These are phyloP conservation scores for Gigaspora rosea DNA, from an alignment of 192 early-diverging fungal species.

Conservation along the genomic window DNA sequence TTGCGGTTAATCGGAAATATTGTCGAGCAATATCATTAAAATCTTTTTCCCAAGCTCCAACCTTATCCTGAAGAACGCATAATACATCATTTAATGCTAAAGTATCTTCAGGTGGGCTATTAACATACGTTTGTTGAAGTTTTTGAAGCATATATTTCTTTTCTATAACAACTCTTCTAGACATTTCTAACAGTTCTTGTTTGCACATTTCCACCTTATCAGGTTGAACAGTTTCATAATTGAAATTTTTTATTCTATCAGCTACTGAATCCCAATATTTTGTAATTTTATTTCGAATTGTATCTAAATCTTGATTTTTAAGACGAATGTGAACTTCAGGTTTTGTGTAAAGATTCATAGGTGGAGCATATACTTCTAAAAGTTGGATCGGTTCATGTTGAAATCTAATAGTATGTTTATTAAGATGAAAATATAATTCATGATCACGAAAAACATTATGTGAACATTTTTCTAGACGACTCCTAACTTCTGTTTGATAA, in stretches of 20 bases:
- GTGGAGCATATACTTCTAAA: slow-evolving; percentile 72
- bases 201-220: slow-evolving; percentile 72
- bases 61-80: slow-evolving; percentile 75
- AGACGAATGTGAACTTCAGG: slow-evolving; percentile 64
- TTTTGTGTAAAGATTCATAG: slow-evolving; percentile 63
- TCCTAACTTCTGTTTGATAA: slow-evolving; percentile 70
- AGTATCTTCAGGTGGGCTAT: slow-evolving; percentile 75
- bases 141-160: slow-evolving; percentile 81
- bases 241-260: slow-evolving; percentile 78
- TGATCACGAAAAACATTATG: slow-evolving; percentile 85
- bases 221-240: slow-evolving; percentile 74
- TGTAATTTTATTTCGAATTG: slow-evolving; percentile 67
- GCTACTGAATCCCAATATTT: slow-evolving; percentile 86
- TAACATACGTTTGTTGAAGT: slow-evolving; percentile 81
- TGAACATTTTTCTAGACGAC: slow-evolving; percentile 71
- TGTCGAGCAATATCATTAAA: slow-evolving; percentile 77
- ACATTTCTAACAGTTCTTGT: slow-evolving; percentile 69
- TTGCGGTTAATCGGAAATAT: slow-evolving; percentile 70
- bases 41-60: slow-evolving; percentile 81
- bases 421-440: slow-evolving; percentile 80
- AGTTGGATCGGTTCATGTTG: slow-evolving; percentile 72
- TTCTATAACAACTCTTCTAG: slow-evolving; percentile 70
- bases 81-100: slow-evolving; percentile 80
- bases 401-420: slow-evolving; percentile 77
- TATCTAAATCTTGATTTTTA: slow-evolving; percentile 75